Base-by-base conservation (phyloP, 164 flowering plant species). In the Nymphaea thermarum region DNA sequence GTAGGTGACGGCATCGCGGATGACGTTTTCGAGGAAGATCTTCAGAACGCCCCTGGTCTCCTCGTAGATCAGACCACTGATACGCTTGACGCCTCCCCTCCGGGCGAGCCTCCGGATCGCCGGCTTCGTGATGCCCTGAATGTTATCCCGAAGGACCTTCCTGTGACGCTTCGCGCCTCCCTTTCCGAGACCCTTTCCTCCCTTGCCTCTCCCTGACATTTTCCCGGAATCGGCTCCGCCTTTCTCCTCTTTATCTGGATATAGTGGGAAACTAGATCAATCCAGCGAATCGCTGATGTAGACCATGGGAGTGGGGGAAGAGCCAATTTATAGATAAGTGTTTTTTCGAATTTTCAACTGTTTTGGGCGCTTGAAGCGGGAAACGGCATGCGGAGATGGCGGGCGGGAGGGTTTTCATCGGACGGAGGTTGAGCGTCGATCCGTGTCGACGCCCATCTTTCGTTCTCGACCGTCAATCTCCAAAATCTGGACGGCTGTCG, bases 1-100 rank as follows among this genome's bases (percentile, higher is more conserved):
- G 69, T 78, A 76, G 25, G 81, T 78, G 17, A 79, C 80, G 4
- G 77, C 80, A 60, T 79, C 82, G 25, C 82, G 66, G 68, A 79
- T 79, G 4, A 79, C 80, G 60, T 79, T 79, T 62, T 77, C 80
- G 42, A 79, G 61, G 66, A 79, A 77, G 71, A 76, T 79, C 74
- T 78, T 78, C 43, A 78, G 70, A 4, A 79, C 79, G 3, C 81
- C 77, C 4, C 79, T 69, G 10, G 81, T 75, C 43, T 65, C 67
- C n/a, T 65, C 67, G 41, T 65, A 65, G 57, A 65, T 65, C 6
- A 65, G 67, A 43, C 67, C 67, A 25, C 67, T 65, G 67, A 65
- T 65, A 11, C 67, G 67, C 67, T 65, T 65, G 16, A 65, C 67
- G 10, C 67, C 67, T 4, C 67, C 67, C 5, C 67, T 15, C 4